Conservation (phyloP, 1,139 yeast species). For the Chernovozyma aurita region DNA sequence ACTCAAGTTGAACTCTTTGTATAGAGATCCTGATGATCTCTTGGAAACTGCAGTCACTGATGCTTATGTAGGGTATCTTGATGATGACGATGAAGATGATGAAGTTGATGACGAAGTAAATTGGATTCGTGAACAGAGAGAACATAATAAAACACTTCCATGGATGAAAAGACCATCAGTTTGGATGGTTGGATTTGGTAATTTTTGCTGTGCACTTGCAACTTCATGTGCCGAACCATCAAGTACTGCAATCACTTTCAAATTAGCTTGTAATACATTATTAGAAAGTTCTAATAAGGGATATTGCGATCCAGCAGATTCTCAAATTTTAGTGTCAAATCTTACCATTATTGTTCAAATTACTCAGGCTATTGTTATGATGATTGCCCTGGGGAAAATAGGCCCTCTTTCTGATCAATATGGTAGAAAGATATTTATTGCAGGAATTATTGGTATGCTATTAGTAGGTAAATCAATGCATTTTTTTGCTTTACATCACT, state of each 20-base stretch:
- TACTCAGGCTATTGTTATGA: constrained; percentile 24
- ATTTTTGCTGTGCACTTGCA: constrained; percentile 27
- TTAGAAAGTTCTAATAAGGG: constrained; percentile 8
- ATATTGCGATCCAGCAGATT: constrained; percentile 26
- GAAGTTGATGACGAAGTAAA: constrained; percentile 33
- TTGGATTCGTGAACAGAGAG: constrained; percentile 37
- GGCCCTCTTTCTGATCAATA: constrained; percentile 62
- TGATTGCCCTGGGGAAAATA: constrained; percentile 42
- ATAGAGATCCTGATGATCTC: constrained; percentile 11
- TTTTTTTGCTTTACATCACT: constrained; percentile 26
- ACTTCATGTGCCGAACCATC: constrained; percentile 31
- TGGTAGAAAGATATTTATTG: constrained; percentile 52
- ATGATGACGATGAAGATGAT: constrained; percentile 22
- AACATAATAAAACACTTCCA: constrained; percentile 24
- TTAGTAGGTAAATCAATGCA: constrained; percentile 22
- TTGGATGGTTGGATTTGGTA: constrained; percentile 23
- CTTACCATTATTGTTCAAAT: constrained; percentile 28
- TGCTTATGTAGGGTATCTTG: constrained; percentile 10
- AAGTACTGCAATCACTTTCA: constrained; percentile 28
- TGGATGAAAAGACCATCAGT: constrained; percentile 36
- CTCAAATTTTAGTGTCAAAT: constrained; percentile 35
- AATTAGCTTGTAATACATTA: constrained; percentile 34
- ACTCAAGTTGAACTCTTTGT: background rate
- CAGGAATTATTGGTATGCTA: constrained; percentile 26
- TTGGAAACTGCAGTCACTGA: constrained; percentile 6